Evolutionary conservation across 2,329 filamentous ascomycete species (phyloP), one percentile per base, ranked within the genome.

Genomic region (Triangularia setosa): DNA sequence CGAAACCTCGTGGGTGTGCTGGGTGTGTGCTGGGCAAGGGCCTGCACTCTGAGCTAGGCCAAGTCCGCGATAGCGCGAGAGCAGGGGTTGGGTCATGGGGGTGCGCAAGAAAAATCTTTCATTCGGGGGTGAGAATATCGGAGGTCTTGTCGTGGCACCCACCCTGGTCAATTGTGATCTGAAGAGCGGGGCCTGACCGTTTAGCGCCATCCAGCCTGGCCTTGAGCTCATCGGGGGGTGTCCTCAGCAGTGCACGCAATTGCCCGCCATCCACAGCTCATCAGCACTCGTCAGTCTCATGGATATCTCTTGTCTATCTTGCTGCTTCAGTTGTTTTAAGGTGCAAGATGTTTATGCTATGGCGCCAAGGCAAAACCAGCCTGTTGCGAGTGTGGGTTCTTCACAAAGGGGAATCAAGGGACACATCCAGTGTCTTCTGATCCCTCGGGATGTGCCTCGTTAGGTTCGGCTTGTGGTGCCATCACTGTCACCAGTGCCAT

Each of bases 81-180:
- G 66, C 66, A 70, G 66, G 68, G 69, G 67, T 64, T 27, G 21
- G 40, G 53, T 56, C 40, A 35, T 28, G 55, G 67, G 64, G 68
- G 68, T 60, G 66, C 68, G 66, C 23, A 63, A 60, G 53, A 69
- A 70, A 71, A 67, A 64, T 63, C 64, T 55, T 66, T 67, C 66
- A 57, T 65, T 57, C 60, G 40, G 70, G 70, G 58, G 69, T 72
- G 68, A 53, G 55, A 53, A 59, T 71, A 72, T 53, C 65, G 67
- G 66, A 40, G 65, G 65, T 65, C 64, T 71, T 21, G 40, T 33
- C 66, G 70, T 72, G 70, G 69, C 70, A 72, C 70, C n/a, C 70
- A 72, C 67, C 67, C 65, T 69, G 65, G 69, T 69, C 68, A 27
- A 66, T 65, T 68, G 66, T 67, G 67, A 67, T 64, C 65, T 59